Evolutionary conservation across 2,329 filamentous ascomycete species (phyloP).

Genomic region (Ramichloridium luteum): DNA sequence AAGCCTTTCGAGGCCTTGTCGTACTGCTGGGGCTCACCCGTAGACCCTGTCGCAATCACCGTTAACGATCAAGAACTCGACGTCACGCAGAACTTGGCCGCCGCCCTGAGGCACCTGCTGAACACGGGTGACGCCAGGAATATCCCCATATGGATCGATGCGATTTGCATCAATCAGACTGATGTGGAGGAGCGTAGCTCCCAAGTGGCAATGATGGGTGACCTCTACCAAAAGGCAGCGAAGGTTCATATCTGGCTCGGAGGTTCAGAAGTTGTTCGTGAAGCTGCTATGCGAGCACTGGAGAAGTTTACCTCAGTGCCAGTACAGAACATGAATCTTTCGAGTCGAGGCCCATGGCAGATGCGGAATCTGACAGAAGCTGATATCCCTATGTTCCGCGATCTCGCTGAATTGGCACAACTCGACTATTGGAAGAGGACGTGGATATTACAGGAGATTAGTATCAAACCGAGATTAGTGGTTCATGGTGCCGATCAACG

Average conservation of each 20-base stretch:
- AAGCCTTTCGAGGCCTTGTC: not conserved
- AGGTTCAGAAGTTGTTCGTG: not conserved
- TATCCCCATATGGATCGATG: not conserved
- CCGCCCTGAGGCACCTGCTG: not conserved
- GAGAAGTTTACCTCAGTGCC: not conserved
- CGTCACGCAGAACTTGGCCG: not conserved
- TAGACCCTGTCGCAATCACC: not conserved
- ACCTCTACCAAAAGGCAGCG: not conserved
- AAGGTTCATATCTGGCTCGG: not conserved
- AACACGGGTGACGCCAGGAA: not conserved
- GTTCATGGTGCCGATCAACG: not conserved
- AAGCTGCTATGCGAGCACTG: not conserved
- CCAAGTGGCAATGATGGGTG: not conserved
- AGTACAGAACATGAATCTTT: not conserved
- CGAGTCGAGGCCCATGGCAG: too few relatives aligned
- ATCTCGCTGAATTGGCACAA: not conserved
- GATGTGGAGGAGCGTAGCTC: not conserved
- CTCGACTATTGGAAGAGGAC: not conserved
- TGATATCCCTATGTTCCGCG: not conserved
- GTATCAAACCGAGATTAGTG: not conserved
- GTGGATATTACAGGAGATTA: not conserved
- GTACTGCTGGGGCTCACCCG: not conserved
- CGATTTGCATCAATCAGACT: constrained; percentile 1
- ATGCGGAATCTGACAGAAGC: not conserved
- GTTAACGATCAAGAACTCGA: not conserved